Evolutionary conservation across 805 yeast species (phyloP).

Genomic region (Wickerhamomyces hampshirensis): DNA sequence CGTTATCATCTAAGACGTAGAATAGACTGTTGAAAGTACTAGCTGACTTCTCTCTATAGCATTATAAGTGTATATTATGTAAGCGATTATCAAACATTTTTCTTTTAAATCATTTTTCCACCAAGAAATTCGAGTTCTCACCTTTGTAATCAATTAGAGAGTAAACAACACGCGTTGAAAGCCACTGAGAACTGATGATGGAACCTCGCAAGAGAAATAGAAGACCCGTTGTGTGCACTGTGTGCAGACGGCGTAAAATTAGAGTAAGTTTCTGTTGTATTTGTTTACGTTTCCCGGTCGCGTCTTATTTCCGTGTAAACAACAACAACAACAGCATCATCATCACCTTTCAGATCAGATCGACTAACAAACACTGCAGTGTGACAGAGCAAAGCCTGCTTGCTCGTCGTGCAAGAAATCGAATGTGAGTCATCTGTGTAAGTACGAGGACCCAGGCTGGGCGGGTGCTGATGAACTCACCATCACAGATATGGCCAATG

Average conservation of each 20-base stretch:
- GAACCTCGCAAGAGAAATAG: conserved; percentile 16
- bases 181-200: too few species aligned
- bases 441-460: conserved; percentile 20
- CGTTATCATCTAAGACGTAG: too few species aligned
- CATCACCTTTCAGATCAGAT: too few species aligned
- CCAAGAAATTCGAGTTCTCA: too few species aligned
- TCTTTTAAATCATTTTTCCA: too few species aligned
- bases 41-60: too few species aligned
- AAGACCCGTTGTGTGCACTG: conserved; percentile 26
- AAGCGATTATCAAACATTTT: too few species aligned
- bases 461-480: conserved; percentile 2
- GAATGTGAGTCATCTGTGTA: conserved; percentile 21
- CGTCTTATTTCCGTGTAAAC: conserved; percentile 8
- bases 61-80: too few species aligned
- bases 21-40: too few species aligned
- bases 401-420: conserved; percentile 24
- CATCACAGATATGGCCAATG: background rate
- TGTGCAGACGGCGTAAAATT: conserved; percentile 26
- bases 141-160: too few species aligned
- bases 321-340: background rate
- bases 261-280: conserved; percentile 18
- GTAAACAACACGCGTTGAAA: too few species aligned
- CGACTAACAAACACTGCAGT: conserved; percentile 14
- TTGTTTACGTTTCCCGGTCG: conserved; percentile 3
- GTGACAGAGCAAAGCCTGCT: conserved; percentile 25